Conservation (phyloP, 2,329 filamentous ascomycete genomes). For the Thelonectria blattea region DNA sequence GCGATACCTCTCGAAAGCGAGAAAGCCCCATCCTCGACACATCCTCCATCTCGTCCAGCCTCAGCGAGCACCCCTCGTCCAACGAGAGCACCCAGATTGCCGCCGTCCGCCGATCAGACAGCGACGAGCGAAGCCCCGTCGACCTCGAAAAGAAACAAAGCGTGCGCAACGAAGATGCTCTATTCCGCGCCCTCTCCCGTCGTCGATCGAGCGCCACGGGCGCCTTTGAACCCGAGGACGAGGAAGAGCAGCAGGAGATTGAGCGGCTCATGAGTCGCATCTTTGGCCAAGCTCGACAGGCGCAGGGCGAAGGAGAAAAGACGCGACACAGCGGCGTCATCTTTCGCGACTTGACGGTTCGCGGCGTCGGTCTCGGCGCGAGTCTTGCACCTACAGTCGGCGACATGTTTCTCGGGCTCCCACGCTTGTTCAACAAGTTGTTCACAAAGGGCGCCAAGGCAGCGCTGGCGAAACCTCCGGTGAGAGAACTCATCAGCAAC, state of each 20-base stretch:
- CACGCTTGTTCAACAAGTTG: conserved; percentile 50
- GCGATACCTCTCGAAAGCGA: background rate
- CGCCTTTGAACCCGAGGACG: conserved; percentile 45
- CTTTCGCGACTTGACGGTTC: conserved; percentile 74
- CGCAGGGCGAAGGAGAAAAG: conserved; percentile 72
- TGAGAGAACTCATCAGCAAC: conserved; percentile 69
- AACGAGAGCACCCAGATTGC: conserved; percentile 32
- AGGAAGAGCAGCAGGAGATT: conserved; percentile 55
- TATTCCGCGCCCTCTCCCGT: conserved; percentile 56
- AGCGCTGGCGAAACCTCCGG: conserved; percentile 59
- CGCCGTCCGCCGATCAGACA: conserved; percentile 35
- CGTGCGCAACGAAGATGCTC: conserved; percentile 54
- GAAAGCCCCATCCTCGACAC: background rate
- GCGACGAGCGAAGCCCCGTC: conserved; percentile 21
- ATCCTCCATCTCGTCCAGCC: conserved; percentile 1
- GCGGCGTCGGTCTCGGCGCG: conserved; percentile 71
- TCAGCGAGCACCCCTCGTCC: conserved; percentile 8
- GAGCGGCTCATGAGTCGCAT: conserved; percentile 71
- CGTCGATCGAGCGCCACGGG: conserved; percentile 50
- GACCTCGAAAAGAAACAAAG: conserved; percentile 35
- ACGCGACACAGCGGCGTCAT: conserved; percentile 72
- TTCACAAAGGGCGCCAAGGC: conserved; percentile 60
- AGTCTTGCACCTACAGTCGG: conserved; percentile 61
- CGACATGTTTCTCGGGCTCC: conserved; percentile 66
- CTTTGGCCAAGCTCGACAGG: conserved; percentile 70